phyloP scores from a whole-genome alignment of 805 yeast species.

The Saccharomycopsis oosterbeekiorum region DNA sequence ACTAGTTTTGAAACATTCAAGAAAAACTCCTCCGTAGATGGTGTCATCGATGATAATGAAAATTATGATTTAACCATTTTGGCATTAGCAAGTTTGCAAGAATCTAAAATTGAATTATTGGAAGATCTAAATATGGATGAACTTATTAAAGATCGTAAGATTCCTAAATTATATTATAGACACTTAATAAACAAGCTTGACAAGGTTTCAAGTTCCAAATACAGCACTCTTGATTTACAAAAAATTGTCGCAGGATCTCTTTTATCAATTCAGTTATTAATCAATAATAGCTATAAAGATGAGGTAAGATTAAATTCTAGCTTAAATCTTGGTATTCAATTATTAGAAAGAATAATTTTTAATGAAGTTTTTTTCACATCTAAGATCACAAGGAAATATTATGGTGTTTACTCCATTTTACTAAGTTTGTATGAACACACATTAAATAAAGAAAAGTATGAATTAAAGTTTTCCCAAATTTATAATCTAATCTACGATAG shows the following conservation, averaged over 20 bases:
- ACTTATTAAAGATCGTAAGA: not conserved
- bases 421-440: conserved; percentile 13
- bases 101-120: conserved; percentile 19
- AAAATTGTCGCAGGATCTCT: conserved; percentile 15
- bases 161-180: conserved; percentile 7
- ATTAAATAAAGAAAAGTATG: conserved; percentile 1
- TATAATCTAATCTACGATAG: conserved; percentile 5
- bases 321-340: conserved; percentile 8
- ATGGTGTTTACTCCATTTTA: conserved; percentile 10
- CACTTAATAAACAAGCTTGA: not conserved
- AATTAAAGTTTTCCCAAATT: conserved; percentile 1
- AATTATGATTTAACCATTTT: conserved; percentile 23
- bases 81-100: conserved; percentile 21
- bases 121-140: conserved; percentile 17
- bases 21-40: not conserved
- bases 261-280: conserved; percentile 10
- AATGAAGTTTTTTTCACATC: not conserved
- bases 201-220: not conserved
- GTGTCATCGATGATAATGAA: conserved; percentile 8
- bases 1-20: conserved; percentile 9
- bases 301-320: conserved; percentile 11
- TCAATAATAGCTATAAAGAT: not conserved
- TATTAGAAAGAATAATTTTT: conserved; percentile 9
- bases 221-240: not conserved
- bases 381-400: conserved; percentile 6